Conservation (phyloP, 78 protist species). For the Pelomyxa schiedti region DNA sequence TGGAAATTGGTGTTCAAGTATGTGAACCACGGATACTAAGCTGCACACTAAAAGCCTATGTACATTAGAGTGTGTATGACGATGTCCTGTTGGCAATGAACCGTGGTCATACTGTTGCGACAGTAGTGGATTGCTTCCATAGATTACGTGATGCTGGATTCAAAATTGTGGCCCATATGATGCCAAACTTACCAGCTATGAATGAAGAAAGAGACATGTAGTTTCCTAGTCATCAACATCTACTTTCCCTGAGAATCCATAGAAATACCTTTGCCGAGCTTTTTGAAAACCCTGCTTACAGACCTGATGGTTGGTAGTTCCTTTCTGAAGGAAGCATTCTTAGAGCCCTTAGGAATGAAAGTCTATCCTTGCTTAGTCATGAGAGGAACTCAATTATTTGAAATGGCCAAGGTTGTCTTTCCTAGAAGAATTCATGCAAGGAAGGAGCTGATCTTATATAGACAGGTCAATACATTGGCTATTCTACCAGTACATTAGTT, state of each 20-base stretch:
- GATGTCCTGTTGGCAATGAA: background rate
- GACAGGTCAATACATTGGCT: slow-evolving; percentile 68
- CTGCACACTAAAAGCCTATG: slow-evolving; percentile 56
- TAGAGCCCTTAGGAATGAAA: too few relatives aligned
- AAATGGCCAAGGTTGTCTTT: too few relatives aligned
- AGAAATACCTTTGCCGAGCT: slow-evolving; percentile 61
- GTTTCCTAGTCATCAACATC: too few relatives aligned
- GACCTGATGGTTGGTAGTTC: slow-evolving; percentile 92
- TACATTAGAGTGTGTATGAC: background rate
- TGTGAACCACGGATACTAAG: slow-evolving; percentile 81
- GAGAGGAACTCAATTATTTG: slow-evolving; percentile 83
- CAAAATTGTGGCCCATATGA: slow-evolving; percentile 93
- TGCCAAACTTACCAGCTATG: slow-evolving; percentile 94
- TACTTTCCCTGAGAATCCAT: background rate
- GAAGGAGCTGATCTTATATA: too few relatives aligned
- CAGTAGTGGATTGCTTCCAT: slow-evolving; percentile 59
- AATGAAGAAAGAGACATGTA: slow-evolving; percentile 65
- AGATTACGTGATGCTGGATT: slow-evolving; percentile 82
- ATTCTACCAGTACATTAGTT: slow-evolving; percentile 47
- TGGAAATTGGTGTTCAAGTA: slow-evolving; percentile 89
- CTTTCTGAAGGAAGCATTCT: too few relatives aligned
- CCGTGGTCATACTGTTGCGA: slow-evolving; percentile 80
- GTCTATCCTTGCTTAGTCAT: slow-evolving; percentile 92
- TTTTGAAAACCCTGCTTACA: slow-evolving; percentile 76
- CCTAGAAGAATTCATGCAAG: background rate